Percentiles rank a stretch among this genome's conserved stretches.
phyloP scores from a whole-genome alignment of 2,329 filamentous ascomycete species.

The Aurifilum marmelostoma region DNA sequence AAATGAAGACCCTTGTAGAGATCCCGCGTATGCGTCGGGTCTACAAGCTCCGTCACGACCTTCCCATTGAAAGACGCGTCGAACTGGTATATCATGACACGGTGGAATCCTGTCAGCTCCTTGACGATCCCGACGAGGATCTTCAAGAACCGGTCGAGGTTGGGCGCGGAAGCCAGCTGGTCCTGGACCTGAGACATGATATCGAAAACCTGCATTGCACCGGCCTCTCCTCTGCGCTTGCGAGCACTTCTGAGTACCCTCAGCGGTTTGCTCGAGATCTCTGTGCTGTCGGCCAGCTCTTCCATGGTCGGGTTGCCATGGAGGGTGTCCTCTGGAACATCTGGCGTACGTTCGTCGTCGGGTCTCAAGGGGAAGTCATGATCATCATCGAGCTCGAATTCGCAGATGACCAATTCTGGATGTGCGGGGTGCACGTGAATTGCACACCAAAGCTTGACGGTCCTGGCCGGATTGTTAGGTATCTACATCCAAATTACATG shows the following conservation, averaged over 20 bases:
- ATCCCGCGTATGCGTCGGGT: slow-evolving; percentile 77
- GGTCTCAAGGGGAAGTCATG: slow-evolving; percentile 68
- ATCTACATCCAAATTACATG: not conserved
- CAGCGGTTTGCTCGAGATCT: slow-evolving; percentile 75
- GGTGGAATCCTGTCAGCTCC: slow-evolving; percentile 87
- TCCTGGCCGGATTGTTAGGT: slow-evolving; percentile 39
- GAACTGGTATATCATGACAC: slow-evolving; percentile 93
- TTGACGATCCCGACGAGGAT: slow-evolving; percentile 84
- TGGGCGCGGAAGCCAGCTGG: slow-evolving; percentile 74
- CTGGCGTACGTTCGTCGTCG: slow-evolving; percentile 59
- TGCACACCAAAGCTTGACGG: slow-evolving; percentile 81
- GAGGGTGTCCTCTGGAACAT: slow-evolving; percentile 73
- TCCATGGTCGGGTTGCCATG: slow-evolving; percentile 72
- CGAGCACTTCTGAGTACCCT: slow-evolving; percentile 75
- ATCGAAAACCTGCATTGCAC: slow-evolving; percentile 87
- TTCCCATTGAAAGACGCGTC: slow-evolving; percentile 81
- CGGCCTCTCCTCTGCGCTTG: slow-evolving; percentile 75
- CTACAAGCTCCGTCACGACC: slow-evolving; percentile 85
- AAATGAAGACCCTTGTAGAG: slow-evolving; percentile 88
- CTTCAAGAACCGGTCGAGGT: slow-evolving; percentile 75
- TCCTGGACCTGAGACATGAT: slow-evolving; percentile 92
- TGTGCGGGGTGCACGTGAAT: slow-evolving; percentile 75
- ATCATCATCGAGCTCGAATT: slow-evolving; percentile 87
- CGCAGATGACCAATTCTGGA: slow-evolving; percentile 76
- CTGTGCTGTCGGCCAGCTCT: slow-evolving; percentile 75